A percentile compares a stretch with the other conserved stretches of the same genome.
Evolutionary conservation across 495 filamentous ascomycete genomes (phyloP).

Genomic region (Penicillium robsamsonii): DNA sequence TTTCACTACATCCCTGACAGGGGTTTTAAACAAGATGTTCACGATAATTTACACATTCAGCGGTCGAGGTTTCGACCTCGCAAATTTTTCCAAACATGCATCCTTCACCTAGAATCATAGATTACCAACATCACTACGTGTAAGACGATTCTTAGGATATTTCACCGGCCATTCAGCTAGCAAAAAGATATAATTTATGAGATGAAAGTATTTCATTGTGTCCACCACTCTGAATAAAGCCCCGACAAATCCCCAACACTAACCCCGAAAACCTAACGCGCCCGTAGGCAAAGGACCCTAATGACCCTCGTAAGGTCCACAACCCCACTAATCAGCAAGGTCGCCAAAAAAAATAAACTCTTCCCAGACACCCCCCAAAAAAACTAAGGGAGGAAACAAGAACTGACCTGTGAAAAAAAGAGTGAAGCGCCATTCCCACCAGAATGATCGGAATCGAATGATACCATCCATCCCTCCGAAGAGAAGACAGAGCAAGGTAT

Average conservation of each 20-base stretch:
- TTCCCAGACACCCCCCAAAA: slow-evolving; percentile 28
- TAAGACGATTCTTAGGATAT: neutral
- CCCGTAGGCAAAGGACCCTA: slow-evolving; percentile 14
- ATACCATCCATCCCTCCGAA: slow-evolving; percentile 54
- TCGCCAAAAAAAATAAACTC: slow-evolving; percentile 29
- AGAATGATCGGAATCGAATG: slow-evolving; percentile 99
- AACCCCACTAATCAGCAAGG: slow-evolving; percentile 43
- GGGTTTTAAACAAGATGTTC: slow-evolving; percentile 22
- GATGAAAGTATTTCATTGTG: neutral
- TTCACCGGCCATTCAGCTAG: neutral
- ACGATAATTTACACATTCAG: slow-evolving; percentile 18
- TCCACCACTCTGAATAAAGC: neutral
- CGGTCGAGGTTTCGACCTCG: slow-evolving; percentile 10
- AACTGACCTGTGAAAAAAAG: slow-evolving; percentile 63
- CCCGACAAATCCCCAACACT: slow-evolving; percentile 1
- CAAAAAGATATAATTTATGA: neutral
- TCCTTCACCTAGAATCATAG: neutral
- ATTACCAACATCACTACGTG: neutral
- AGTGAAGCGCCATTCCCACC: slow-evolving; percentile 78
- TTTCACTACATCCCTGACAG: slow-evolving; percentile 15
- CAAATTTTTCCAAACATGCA: slow-evolving; percentile 4
- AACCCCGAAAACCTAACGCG: neutral
- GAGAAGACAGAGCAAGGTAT: slow-evolving; percentile 51
- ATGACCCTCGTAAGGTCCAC: slow-evolving; percentile 15
- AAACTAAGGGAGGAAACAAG: slow-evolving; percentile 13